These are phyloP conservation scores for Calamus simplicifolius DNA, from an alignment of 176 grass and related monocot species.

Conservation along the genomic window DNA sequence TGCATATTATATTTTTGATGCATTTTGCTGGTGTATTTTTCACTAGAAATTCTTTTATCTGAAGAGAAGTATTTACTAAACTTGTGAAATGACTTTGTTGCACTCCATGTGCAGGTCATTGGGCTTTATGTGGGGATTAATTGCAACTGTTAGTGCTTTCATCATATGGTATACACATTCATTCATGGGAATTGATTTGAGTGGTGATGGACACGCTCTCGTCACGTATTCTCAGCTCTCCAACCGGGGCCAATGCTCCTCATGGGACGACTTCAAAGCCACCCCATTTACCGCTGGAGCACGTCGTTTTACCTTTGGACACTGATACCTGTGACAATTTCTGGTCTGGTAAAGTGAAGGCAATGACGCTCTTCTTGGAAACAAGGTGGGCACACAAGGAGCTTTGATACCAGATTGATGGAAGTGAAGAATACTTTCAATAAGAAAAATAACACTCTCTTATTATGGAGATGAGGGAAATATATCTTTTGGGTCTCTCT, in stretches of 20 bases:
- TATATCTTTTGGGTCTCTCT: no score
- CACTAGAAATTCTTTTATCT: no score
- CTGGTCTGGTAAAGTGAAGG: slow-evolving; percentile 86
- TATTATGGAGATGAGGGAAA: no score
- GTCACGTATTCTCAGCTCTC: slow-evolving; percentile 88
- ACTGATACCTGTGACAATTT: slow-evolving; percentile 84
- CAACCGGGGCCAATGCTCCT: slow-evolving; percentile 78
- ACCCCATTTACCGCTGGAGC: slow-evolving; percentile 63
- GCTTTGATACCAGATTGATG: no score
- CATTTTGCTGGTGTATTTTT: no score
- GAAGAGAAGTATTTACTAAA: no score
- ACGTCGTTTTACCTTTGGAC: slow-evolving; percentile 55
- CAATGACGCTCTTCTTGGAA: slow-evolving; percentile 82
- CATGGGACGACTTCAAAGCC: slow-evolving; percentile 62
- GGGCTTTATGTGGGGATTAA: slow-evolving; percentile 68
- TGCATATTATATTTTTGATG: no score
- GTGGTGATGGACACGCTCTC: slow-evolving; percentile 78
- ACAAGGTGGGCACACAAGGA: no score
- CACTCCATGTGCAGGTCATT: slow-evolving; percentile 37
- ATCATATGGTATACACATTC: slow-evolving; percentile 97
- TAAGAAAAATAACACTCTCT: no score
- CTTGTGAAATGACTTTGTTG: neutral
- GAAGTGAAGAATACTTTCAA: no score
- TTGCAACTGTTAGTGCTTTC: slow-evolving; percentile 85
- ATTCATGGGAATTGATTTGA: slow-evolving; percentile 91